Conservation (phyloP, 1,284 basidiomycete genomes). For the Ganoderma boninense region DNA sequence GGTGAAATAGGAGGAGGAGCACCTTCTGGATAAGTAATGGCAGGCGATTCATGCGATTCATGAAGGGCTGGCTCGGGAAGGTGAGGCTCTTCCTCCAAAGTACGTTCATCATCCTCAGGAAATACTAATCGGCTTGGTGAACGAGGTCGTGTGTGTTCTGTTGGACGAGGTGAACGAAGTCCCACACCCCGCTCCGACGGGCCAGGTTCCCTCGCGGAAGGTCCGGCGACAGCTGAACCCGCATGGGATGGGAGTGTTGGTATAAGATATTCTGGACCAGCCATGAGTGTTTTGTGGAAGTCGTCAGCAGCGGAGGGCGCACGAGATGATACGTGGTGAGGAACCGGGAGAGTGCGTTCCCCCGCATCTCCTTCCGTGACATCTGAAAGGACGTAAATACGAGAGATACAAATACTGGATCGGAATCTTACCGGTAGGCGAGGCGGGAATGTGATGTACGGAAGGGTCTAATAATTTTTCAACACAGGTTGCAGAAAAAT, state of each 20-base stretch:
- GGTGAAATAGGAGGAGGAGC: not conserved
- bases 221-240: not conserved
- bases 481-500: not conserved
- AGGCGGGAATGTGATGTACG: not conserved
- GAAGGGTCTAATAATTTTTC: not conserved
- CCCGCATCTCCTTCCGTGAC: constrained; percentile 2
- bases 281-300: not conserved
- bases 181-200: not conserved
- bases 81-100: constrained; percentile 1
- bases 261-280: constrained; percentile 1
- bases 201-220: not conserved
- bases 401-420: not conserved
- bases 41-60: not conserved
- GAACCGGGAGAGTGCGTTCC: not conserved
- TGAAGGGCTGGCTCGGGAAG: not conserved
- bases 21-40: not conserved
- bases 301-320: not conserved
- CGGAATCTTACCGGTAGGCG: not conserved
- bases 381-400: not conserved
- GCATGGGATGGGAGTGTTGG: constrained; percentile 3
- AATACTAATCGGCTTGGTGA: not conserved
- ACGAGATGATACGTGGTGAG: not conserved
- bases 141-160: not conserved
- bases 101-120: not conserved
- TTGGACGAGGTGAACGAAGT: not conserved